Conservation (phyloP, 768 basidiomycete genomes). For the Hirschioporus abietinus region DNA sequence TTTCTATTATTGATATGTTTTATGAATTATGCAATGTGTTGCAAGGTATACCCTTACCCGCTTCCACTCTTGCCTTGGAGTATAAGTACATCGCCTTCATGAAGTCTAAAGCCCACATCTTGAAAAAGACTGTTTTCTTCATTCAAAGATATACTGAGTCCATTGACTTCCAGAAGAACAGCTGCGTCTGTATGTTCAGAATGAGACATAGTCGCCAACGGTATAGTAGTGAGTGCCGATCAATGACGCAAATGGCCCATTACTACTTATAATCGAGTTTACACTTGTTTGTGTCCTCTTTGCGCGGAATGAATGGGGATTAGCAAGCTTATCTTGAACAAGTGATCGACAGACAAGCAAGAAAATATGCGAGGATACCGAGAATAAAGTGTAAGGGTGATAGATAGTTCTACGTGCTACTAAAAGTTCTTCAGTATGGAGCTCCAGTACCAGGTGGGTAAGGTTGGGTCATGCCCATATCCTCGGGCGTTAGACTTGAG, state of each 20-base stretch:
- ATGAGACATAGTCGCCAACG: neutral
- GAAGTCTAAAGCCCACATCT: slow-evolving; percentile 54
- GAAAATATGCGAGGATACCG: slow-evolving; percentile 15
- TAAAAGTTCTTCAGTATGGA: neutral
- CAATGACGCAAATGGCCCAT: neutral
- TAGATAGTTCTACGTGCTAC: slow-evolving; percentile 21
- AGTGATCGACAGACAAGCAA: slow-evolving; percentile 20
- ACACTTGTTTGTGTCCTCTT: neutral
- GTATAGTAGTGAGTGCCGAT: neutral
- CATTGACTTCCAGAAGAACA: slow-evolving; percentile 45
- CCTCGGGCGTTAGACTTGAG: slow-evolving; percentile 72
- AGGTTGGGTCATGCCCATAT: slow-evolving; percentile 48
- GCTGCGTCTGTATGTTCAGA: slow-evolving; percentile 4
- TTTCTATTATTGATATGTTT: slow-evolving; percentile 31
- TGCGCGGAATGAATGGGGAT: neutral
- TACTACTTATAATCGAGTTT: neutral
- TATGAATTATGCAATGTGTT: neutral
- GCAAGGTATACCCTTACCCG: slow-evolving; percentile 37
- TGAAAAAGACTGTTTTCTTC: slow-evolving; percentile 49
- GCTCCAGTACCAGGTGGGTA: slow-evolving; percentile 1
- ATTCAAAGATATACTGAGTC: slow-evolving; percentile 44
- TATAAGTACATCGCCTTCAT: slow-evolving; percentile 71
- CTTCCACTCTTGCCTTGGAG: slow-evolving; percentile 78
- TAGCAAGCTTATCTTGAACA: slow-evolving; percentile 12
- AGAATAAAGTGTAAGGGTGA: slow-evolving; percentile 46